Conservation (phyloP, 2,329 filamentous ascomycete genomes). For the Sporothrix pseudoabietina region DNA sequence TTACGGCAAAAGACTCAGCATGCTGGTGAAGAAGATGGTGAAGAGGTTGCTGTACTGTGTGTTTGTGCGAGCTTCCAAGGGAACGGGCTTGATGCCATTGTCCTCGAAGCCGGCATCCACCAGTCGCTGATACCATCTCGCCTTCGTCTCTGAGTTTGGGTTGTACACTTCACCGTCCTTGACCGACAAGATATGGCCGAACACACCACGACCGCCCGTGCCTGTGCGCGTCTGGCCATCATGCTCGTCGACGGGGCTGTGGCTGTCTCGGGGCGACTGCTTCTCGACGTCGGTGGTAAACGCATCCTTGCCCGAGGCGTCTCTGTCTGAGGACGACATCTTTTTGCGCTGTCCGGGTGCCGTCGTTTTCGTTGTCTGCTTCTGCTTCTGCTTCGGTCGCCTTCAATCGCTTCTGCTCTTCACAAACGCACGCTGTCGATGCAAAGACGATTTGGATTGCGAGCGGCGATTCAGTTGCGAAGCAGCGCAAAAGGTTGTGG, state of each 20-base stretch:
- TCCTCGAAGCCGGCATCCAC: conserved; percentile 53
- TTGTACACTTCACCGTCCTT: conserved; percentile 43
- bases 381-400: neutral
- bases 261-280: conserved; percentile 24
- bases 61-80: conserved; percentile 55
- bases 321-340: conserved; percentile 30
- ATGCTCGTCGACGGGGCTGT: neutral
- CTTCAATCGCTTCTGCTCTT: neutral
- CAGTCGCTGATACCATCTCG: conserved; percentile 48
- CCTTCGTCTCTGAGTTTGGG: conserved; percentile 38
- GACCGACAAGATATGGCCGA: conserved; percentile 36
- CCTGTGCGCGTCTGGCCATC: neutral
- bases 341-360: neutral
- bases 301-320: conserved; percentile 14
- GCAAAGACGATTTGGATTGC: neutral
- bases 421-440: neutral
- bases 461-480: neutral
- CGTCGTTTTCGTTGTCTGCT: neutral
- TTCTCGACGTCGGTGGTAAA: conserved; percentile 35
- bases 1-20: conserved; percentile 60
- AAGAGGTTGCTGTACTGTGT: conserved; percentile 59
- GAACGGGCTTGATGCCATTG: conserved; percentile 60
- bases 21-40: conserved; percentile 62
- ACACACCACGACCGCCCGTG: conserved; percentile 34
- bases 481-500: neutral